Conservation (phyloP, 2,329 filamentous ascomycete genomes). For the Trichoderma aggressivum region DNA sequence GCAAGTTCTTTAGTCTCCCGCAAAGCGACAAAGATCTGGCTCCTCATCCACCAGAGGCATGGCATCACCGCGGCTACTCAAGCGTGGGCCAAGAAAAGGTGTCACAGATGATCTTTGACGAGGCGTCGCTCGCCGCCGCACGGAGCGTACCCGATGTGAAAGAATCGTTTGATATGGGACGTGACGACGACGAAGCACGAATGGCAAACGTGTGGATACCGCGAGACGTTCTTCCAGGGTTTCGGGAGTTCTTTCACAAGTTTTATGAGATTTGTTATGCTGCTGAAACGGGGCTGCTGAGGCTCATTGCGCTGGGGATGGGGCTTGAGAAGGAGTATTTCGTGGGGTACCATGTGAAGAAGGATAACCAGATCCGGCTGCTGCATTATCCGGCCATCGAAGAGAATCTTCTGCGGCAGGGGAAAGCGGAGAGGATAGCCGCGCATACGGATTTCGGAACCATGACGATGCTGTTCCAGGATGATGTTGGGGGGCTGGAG, state of each 20-base stretch:
- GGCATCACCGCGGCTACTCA: constrained; percentile 36
- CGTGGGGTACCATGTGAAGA: constrained; percentile 54
- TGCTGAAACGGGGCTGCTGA: constrained; percentile 70
- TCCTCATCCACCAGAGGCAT: constrained; percentile 29
- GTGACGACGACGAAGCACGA: constrained; percentile 26
- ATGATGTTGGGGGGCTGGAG: constrained; percentile 44
- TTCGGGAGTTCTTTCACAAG: constrained; percentile 33
- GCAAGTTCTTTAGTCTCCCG: constrained; percentile 30
- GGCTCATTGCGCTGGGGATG: constrained; percentile 72
- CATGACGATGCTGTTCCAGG: constrained; percentile 48
- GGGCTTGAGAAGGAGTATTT: constrained; percentile 66
- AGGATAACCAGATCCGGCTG: constrained; percentile 55
- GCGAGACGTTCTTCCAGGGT: constrained; percentile 23
- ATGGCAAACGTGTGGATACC: constrained; percentile 27
- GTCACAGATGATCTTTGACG: constrained; percentile 31
- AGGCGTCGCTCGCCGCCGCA: constrained; percentile 23
- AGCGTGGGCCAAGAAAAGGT: constrained; percentile 33
- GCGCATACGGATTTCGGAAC: constrained; percentile 37
- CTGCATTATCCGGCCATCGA: constrained; percentile 48
- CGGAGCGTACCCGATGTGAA: constrained; percentile 36
- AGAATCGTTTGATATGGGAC: constrained; percentile 40
- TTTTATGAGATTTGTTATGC: constrained; percentile 69
- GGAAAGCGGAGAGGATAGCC: constrained; percentile 25
- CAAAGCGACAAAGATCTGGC: constrained; percentile 30
- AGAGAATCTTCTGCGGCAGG: constrained; percentile 27